phyloP scores from a whole-genome alignment of 2,329 filamentous ascomycete species.

The Talaromyces sp. region DNA sequence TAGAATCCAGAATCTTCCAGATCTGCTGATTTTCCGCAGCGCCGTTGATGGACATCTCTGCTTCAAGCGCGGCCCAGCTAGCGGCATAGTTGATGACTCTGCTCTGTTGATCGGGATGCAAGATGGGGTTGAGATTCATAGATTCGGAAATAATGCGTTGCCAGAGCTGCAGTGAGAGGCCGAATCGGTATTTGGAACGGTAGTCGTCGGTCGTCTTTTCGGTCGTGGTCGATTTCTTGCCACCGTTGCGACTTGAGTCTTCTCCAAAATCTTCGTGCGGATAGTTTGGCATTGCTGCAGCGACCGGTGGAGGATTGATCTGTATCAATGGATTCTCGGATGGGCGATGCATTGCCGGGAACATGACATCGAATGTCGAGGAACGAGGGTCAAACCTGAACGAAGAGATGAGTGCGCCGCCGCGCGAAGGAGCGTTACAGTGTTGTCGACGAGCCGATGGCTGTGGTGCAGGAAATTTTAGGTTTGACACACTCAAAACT shows the following conservation, averaged over 20 bases:
- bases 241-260: neutral
- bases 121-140: slow-evolving; percentile 24
- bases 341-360: slow-evolving; percentile 4
- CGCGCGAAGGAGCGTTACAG: neutral
- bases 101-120: slow-evolving; percentile 29
- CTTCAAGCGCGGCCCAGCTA: slow-evolving; percentile 29
- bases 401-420: slow-evolving; percentile 13
- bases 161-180: slow-evolving; percentile 29
- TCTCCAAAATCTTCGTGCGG: neutral
- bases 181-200: slow-evolving; percentile 23
- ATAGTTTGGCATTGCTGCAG: slow-evolving; percentile 8
- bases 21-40: slow-evolving; percentile 32
- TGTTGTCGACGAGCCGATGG: neutral
- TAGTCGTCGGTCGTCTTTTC: neutral
- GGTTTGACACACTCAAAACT: neutral
- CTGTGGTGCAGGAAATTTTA: neutral
- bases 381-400: slow-evolving; percentile 11
- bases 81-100: slow-evolving; percentile 31
- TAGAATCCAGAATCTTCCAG: slow-evolving; percentile 34
- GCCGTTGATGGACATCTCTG: slow-evolving; percentile 30
- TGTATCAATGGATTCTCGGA: slow-evolving; percentile 1
- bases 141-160: slow-evolving; percentile 30
- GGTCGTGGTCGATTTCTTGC: neutral
- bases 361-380: slow-evolving; percentile 8
- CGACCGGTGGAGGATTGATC: slow-evolving; percentile 1